Base-by-base conservation (phyloP, 2,329 filamentous ascomycete genomes). In the Zopfia rhizophila region DNA sequence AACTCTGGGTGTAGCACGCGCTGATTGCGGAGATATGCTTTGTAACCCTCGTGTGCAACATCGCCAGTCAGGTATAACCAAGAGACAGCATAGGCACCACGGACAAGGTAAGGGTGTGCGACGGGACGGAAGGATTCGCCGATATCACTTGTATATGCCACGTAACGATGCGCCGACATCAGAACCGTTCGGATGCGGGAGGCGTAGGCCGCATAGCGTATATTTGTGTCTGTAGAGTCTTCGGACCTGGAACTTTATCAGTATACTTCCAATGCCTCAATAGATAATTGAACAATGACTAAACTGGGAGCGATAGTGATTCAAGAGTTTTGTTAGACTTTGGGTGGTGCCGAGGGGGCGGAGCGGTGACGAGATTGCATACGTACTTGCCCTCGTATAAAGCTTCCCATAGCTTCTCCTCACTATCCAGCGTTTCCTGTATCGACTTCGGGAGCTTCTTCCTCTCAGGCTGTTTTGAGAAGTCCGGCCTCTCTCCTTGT, bases 91-190 rank as follows among this genome's bases (percentile, higher is more conserved):
- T 99, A 99, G 5, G 94, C 94, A 35, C 84, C 79, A 48, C 87
- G 84, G 8, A 99, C 88, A 3, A 95, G 75, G 62, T 81, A 86
- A 0, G 91, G 93, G 68, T 97, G 92, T 3, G 93, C 92, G 27
- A 99, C 82, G 0, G 94, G 94, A 2, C 94, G 85, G 75, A 99
- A 99, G 0, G 90, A 95, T 73, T 99, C 94, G 69, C 94, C 94
- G 55, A 99, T 93, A 65, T 97, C 93, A 14, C 88, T 92, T 0
- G 94, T 97, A 72, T 99, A 99, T 45, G 94, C 94, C 36, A 99
- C 91, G 66, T 99, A 99, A 64, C 94, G 87, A 66, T 97, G 94
- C 3, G 92, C 92, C 12, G 89, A 91, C 59, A 92, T 78, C 64
- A 99, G 85, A 57, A 97, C 89, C 6, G 92, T 96, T 51, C 90